Evolutionary conservation across 768 basidiomycete species (phyloP).

Genomic region (Chiua virens): DNA sequence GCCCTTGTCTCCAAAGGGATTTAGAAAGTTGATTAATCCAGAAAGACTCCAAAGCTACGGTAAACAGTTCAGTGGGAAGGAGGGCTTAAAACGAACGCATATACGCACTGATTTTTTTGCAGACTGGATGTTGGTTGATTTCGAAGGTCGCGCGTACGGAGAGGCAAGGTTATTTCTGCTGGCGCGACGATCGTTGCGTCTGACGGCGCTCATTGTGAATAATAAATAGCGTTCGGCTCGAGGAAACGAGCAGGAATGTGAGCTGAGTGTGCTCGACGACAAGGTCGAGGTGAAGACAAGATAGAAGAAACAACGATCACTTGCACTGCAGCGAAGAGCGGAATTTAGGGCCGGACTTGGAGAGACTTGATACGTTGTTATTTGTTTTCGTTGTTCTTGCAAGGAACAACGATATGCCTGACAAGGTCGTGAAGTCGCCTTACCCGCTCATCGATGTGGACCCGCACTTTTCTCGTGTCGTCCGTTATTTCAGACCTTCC

Average conservation of each 20-base stretch:
- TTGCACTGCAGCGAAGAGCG: slow-evolving; percentile 14
- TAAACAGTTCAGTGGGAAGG: slow-evolving; percentile 12
- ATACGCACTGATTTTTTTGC: slow-evolving; percentile 50
- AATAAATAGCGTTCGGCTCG: slow-evolving; percentile 12
- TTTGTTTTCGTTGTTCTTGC: slow-evolving; percentile 5
- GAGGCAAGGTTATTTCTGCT: slow-evolving; percentile 41
- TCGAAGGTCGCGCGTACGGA: slow-evolving; percentile 53
- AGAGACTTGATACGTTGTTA: slow-evolving; percentile 7
- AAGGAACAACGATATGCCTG: slow-evolving; percentile 30
- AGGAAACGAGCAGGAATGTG: not conserved
- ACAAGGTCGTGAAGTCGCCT: slow-evolving; percentile 57
- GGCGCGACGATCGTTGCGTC: slow-evolving; percentile 43
- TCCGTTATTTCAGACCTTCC: slow-evolving; percentile 83
- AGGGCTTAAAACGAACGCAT: not conserved
- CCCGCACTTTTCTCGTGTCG: slow-evolving; percentile 83
- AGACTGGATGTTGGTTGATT: slow-evolving; percentile 22
- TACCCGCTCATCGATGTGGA: slow-evolving; percentile 94
- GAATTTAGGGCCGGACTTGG: slow-evolving; percentile 32
- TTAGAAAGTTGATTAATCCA: slow-evolving; percentile 49
- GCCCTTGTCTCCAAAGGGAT: slow-evolving; percentile 39
- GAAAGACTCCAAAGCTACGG: slow-evolving; percentile 51
- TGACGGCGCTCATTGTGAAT: slow-evolving; percentile 55
- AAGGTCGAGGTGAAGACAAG: slow-evolving; percentile 15
- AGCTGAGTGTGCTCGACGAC: slow-evolving; percentile 3
- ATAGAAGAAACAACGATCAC: slow-evolving; percentile 23